These are phyloP conservation scores for Colletotrichum endophyticum DNA, from an alignment of 2,329 filamentous ascomycete genomes.

Conservation along the genomic window DNA sequence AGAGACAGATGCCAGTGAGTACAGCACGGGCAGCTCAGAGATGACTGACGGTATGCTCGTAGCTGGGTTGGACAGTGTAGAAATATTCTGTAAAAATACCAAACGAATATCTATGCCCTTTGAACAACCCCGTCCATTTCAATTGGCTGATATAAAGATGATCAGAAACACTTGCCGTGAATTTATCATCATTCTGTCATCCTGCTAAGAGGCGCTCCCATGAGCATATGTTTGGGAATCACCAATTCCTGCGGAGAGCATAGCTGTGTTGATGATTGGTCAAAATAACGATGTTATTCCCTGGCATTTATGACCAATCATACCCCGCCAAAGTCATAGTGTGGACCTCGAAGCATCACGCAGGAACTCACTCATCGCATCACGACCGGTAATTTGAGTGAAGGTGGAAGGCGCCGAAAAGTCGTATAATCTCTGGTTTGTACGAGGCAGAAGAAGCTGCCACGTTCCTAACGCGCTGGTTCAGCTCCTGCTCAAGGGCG, in stretches of 20 bases:
- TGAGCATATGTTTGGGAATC: background rate
- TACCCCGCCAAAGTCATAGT: background rate
- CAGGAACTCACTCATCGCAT: constrained; percentile 6
- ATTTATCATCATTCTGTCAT: background rate
- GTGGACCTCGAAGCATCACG: background rate
- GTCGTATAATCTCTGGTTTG: too few species aligned
- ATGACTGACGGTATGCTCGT: background rate
- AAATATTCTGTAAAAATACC: background rate
- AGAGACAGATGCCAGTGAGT: background rate
- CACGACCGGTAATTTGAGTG: background rate
- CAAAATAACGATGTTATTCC: background rate
- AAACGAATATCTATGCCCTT: background rate
- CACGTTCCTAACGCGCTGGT: background rate
- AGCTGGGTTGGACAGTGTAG: background rate
- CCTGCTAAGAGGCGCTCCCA: background rate
- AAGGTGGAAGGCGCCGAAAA: background rate
- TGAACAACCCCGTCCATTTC: accelerated
- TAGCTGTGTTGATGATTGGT: background rate
- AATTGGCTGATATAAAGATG: background rate
- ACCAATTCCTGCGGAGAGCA: background rate
- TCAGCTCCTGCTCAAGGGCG: background rate
- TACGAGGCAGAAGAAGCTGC: background rate
- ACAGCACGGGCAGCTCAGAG: background rate
- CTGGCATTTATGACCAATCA: constrained; percentile 1
- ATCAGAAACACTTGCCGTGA: background rate